Evolutionary conservation across 2,329 filamentous ascomycete species (phyloP), one percentile per base, ranked within the genome.

Genomic region (Triangularia setosa): DNA sequence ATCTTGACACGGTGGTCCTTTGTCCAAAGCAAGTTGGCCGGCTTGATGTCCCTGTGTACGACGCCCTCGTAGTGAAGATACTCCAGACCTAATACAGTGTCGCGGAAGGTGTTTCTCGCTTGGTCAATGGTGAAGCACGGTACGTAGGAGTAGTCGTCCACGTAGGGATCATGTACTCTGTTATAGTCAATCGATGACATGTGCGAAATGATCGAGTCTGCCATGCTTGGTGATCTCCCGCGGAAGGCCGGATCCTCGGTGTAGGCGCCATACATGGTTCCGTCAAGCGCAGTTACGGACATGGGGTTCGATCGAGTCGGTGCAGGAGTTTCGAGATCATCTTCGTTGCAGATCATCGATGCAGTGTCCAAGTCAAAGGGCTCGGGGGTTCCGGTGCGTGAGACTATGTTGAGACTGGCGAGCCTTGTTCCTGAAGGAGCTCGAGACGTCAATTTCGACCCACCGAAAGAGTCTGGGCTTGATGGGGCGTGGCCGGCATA

Each of bases 91-190:
- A 98, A 82, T 1, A 99, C 89, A 0, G 94, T 97, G 75, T 99
- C 95, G 68, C 94, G 86, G 77, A 99, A 98, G 0, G 92, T 90
- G 40, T 87, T 87, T 28, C 93, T 88, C 14, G 93, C 90, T 74
- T 94, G 88, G 25, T 90, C 85, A 35, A 97, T 83, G 0, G 94
- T 96, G 78, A 99, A 91, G 77, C 93, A 93, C 16, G 95, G 95
- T 16, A 98, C 94, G 73, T 95, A 97, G 35, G 90, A 92, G 75
- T 92, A 92, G 74, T 98, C 93, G 70, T 97, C 92, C 35, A 92
- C 90, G 65, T 92, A 87, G 1, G 86, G 82, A 67, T 90, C 87
- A 67, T 90, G 87, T 12, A 80, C 77, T 53, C 81, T 82, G 69
- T 83, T 84, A 72, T 81, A 86, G 72, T 89, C 86, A 40, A 89